Percentiles rank a stretch among this genome's conserved stretches.
These are phyloP conservation scores for Globisporangium yorkense DNA, from an alignment of 352 stramenopile genomes.

Conservation along the genomic window DNA sequence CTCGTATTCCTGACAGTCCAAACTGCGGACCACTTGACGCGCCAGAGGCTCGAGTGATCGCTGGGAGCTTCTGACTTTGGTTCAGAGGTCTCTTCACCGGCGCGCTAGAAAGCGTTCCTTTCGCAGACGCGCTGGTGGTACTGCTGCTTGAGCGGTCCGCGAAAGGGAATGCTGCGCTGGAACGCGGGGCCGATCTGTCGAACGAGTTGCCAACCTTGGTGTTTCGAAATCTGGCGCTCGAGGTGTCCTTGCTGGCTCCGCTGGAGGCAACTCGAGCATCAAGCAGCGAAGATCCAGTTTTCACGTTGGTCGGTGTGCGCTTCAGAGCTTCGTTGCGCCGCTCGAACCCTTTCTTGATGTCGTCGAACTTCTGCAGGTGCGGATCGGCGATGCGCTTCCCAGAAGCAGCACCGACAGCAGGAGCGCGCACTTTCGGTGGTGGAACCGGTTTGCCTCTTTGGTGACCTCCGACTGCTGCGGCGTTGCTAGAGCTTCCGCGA, in stretches of 20 bases:
- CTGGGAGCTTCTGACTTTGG: conserved; percentile 8
- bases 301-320: conserved; percentile 21
- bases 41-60: conserved; percentile 3
- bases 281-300: conserved; percentile 15
- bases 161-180: neutral
- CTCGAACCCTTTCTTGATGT: conserved; percentile 56
- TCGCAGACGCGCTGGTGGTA: neutral
- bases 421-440: conserved; percentile 39
- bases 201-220: neutral
- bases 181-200: neutral
- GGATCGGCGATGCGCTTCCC: conserved; percentile 50
- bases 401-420: conserved; percentile 36
- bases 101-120: neutral
- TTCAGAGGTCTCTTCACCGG: neutral
- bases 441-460: conserved; percentile 19
- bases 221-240: neutral
- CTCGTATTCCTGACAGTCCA: conserved; percentile 7
- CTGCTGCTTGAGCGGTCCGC: neutral
- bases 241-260: neutral
- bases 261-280: conserved; percentile 1
- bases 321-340: conserved; percentile 50
- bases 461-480: neutral
- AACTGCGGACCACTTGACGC: conserved; percentile 3
- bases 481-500: neutral
- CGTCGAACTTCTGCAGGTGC: conserved; percentile 59